These are phyloP conservation scores for Trichoderma gamsii DNA, from an alignment of 495 filamentous ascomycete species.

Conservation along the genomic window DNA sequence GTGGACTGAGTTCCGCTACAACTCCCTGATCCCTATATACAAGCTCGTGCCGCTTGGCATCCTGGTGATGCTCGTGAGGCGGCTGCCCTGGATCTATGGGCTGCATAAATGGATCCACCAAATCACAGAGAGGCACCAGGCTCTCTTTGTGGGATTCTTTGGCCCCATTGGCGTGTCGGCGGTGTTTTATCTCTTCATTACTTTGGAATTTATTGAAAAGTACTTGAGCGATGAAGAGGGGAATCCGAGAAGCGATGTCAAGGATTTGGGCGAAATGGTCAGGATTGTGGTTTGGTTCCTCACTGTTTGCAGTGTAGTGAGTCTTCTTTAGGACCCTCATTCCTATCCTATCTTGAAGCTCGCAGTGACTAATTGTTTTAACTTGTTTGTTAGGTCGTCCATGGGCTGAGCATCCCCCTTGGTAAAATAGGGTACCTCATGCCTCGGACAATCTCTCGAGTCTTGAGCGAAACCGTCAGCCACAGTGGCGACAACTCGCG, in stretches of 20 bases:
- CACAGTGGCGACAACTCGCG: background rate
- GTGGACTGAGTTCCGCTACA: constrained; percentile 51
- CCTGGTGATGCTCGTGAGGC: constrained; percentile 72
- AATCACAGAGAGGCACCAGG: constrained; percentile 66
- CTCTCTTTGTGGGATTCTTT: constrained; percentile 85
- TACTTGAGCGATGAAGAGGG: constrained; percentile 49
- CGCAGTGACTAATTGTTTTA: too few relatives aligned
- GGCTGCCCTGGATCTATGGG: constrained; percentile 68
- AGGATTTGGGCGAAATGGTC: constrained; percentile 55
- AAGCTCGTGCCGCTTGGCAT: constrained; percentile 73
- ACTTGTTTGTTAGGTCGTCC: constrained; percentile 55
- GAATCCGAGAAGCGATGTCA: constrained; percentile 58
- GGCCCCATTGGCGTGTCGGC: constrained; percentile 92
- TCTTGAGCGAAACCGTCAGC: background rate
- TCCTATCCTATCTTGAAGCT: constrained; percentile 1
- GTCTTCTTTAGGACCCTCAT: constrained; percentile 27
- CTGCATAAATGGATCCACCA: constrained; percentile 74
- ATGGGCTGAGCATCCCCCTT: constrained; percentile 77
- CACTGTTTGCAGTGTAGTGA: constrained; percentile 77
- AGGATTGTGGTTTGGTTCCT: constrained; percentile 80
- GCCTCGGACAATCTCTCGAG: constrained; percentile 67
- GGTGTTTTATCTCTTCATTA: constrained; percentile 82
- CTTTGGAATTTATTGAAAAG: constrained; percentile 57
- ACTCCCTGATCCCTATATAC: constrained; percentile 67
- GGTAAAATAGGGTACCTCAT: constrained; percentile 78